phyloP scores from a whole-genome alignment of 306 rosid species.

The Cyclanthera cordifolia region DNA sequence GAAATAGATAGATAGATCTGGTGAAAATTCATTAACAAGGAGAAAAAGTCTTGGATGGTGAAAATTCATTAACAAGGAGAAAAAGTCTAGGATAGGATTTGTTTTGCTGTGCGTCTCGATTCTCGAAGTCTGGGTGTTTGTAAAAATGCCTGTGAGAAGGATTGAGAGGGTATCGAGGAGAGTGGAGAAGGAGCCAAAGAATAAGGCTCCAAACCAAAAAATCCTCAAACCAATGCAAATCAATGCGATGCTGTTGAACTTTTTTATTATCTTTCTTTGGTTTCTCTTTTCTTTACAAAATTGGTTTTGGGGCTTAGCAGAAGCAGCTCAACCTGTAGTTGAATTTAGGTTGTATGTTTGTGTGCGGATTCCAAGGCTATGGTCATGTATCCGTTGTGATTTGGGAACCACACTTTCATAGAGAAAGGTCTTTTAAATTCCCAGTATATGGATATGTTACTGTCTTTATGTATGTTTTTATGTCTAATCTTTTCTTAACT shows the following conservation, averaged over 20 bases:
- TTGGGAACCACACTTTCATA: slow-evolving; percentile 12
- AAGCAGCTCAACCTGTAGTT: slow-evolving; percentile 7
- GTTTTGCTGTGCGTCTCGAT: slow-evolving; percentile 13
- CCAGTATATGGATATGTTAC: slow-evolving; percentile 19
- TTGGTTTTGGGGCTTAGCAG: slow-evolving; percentile 9
- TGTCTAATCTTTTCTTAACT: background rate
- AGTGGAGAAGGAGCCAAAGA: slow-evolving; percentile 58
- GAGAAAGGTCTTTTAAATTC: background rate
- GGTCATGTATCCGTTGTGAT: slow-evolving; percentile 35
- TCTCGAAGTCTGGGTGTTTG: slow-evolving; percentile 11
- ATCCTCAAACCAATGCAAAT: slow-evolving; percentile 63
- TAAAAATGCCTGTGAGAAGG: slow-evolving; percentile 10
- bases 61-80: slow-evolving; percentile 13
- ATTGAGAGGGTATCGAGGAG: slow-evolving; percentile 38
- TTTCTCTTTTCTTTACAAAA: slow-evolving; percentile 26
- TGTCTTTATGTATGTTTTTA: background rate
- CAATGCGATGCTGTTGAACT: slow-evolving; percentile 29
- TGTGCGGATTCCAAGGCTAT: slow-evolving; percentile 26
- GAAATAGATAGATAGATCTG: slow-evolving; percentile 4
- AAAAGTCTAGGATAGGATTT: slow-evolving; percentile 14
- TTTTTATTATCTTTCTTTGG: slow-evolving; percentile 50
- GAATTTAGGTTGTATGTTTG: slow-evolving; percentile 20
- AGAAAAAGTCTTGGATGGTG: slow-evolving; percentile 12
- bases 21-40: slow-evolving; percentile 7
- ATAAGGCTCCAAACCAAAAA: slow-evolving; percentile 54